These are phyloP conservation scores for Pouteria glomerata DNA, from an alignment of 148 eudicot genomes.

Conservation along the genomic window DNA sequence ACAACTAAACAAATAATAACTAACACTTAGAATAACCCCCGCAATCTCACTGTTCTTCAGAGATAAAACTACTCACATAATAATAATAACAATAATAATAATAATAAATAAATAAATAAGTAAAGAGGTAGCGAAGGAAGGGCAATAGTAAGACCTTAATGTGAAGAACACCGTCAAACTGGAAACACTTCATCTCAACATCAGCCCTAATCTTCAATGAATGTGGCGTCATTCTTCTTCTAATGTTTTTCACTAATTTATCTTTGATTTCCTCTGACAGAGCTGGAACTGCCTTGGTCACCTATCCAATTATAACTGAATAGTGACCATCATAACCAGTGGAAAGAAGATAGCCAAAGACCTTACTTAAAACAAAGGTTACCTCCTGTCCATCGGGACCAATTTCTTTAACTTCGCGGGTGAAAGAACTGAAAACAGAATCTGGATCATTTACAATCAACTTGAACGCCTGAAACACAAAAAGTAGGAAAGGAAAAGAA, in stretches of 20 bases:
- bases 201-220: constrained; percentile 96
- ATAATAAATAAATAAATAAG: no score
- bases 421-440: constrained; percentile 70
- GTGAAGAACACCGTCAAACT: constrained; percentile 95
- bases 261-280: constrained; percentile 86
- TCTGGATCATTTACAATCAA: constrained; percentile 79
- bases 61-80: no score
- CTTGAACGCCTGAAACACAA: constrained; percentile 66
- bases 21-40: no score
- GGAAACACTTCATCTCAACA: constrained; percentile 94
- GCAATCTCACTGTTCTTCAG: no score
- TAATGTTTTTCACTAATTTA: constrained; percentile 66
- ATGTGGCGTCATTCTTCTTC: constrained; percentile 97
- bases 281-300: constrained; percentile 77
- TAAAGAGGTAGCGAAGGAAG: no score
- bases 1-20: no score
- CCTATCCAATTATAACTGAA: no score
- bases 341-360: not conserved
- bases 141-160: no score
- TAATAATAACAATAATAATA: no score
- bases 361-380: constrained; percentile 4
- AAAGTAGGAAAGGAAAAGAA: not conserved
- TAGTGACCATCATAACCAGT: no score
- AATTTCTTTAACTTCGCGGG: constrained; percentile 78
- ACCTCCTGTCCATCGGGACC: constrained; percentile 96